Evolutionary conservation across 805 yeast species (phyloP), one percentile per base, ranked within the genome.

Genomic region (Wickerhamiella musiphila): DNA sequence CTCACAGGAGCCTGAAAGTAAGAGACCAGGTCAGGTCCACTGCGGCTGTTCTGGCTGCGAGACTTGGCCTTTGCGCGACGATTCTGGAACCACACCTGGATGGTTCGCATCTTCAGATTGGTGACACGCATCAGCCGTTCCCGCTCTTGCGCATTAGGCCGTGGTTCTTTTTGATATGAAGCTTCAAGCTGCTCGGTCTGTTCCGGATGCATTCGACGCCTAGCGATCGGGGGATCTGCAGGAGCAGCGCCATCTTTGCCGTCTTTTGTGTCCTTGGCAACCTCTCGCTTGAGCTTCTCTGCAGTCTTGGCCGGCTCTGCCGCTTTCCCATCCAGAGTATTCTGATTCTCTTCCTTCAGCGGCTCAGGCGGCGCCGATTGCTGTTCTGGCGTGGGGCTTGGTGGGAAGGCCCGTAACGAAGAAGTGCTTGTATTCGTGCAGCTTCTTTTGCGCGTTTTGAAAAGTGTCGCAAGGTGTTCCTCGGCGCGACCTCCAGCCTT

Each of bases 11-110:
- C n/a, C n/a, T n/a, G n/a, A n/a, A n/a, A n/a, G n/a, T n/a, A n/a
- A n/a, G n/a, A n/a, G n/a, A n/a, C n/a, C n/a, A n/a, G n/a, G n/a
- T n/a, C n/a, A n/a, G n/a, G n/a, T n/a, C 13, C 26, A 4, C 9
- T n/a, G 18, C 15, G 30, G 11, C 22, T n/a, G n/a, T 23, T 8
- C 16, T 11, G n/a, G 19, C 13, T 28, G 8, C 17, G 16, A 4
- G 30, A 11, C 23, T 28, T 15, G n/a, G 49, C 51, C 37, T 52
- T 52, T 12, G 57, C 56, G 40, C 95, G 59, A 40, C 93, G 61
- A 49, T 84, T 84, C 52, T 84, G 94, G 51, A 84, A 84, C 95
- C 95, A 84, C 32, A 84, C 82, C 34, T 94, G 64, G 4, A 84
- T 92, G 11, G 83, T 82, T 43, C 86, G 68, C 45, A 76, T 86